Conservation (phyloP, 805 yeast genomes). For the Candida orba region DNA sequence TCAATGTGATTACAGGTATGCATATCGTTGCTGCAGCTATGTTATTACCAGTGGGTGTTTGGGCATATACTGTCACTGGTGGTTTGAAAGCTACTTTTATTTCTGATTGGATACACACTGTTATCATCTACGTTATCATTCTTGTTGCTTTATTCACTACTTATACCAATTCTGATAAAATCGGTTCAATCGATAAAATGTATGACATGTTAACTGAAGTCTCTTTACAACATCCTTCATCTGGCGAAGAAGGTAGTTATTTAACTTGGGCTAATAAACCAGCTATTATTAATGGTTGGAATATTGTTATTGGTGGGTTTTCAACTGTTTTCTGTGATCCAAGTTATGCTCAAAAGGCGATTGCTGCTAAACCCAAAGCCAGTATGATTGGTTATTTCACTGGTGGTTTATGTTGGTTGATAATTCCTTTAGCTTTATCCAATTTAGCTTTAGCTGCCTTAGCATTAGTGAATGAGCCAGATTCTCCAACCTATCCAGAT, state of each 20-base stretch:
- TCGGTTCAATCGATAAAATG: conserved; percentile 1
- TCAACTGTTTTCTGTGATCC: conserved; percentile 31
- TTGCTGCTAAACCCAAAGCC: conserved; percentile 31
- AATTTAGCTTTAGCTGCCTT: conserved; percentile 74
- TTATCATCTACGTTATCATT: conserved; percentile 22
- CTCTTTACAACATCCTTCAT: neutral
- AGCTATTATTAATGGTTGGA: conserved; percentile 23
- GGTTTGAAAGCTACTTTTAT: conserved; percentile 43
- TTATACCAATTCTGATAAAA: conserved; percentile 24
- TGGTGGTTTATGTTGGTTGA: conserved; percentile 85
- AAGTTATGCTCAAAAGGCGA: conserved; percentile 34
- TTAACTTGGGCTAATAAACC: neutral
- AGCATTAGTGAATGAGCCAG: conserved; percentile 55
- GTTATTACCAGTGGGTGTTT: conserved; percentile 37
- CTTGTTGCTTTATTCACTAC: conserved; percentile 19
- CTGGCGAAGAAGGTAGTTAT: neutral
- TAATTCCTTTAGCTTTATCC: conserved; percentile 70
- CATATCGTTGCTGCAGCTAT: conserved; percentile 36
- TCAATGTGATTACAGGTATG: conserved; percentile 35
- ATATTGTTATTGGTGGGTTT: conserved; percentile 26
- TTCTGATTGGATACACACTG: conserved; percentile 41
- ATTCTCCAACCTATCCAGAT: conserved; percentile 46
- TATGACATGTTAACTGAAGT: conserved; percentile 1
- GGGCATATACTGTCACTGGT: conserved; percentile 39
- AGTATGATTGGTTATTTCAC: conserved; percentile 29